Evolutionary conservation across 2,329 filamentous ascomycete genomes (phyloP).

Genomic region (Fusarium sp.): DNA sequence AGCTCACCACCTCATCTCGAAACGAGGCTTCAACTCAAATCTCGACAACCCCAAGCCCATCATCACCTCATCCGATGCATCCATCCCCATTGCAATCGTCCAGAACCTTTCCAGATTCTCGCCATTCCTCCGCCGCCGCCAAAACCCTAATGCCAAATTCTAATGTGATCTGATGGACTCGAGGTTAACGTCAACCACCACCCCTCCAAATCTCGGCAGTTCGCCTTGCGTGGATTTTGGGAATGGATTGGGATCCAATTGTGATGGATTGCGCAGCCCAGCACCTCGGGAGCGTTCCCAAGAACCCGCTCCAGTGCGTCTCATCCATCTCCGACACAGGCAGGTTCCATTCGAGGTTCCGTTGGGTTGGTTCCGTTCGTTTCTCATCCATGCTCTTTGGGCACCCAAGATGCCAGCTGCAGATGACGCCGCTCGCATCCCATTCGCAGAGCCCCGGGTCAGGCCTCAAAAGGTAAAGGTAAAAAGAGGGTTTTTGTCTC

Average conservation of each 20-base stretch:
- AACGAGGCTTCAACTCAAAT: neutral
- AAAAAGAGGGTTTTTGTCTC: neutral
- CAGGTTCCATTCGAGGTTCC: conserved; percentile 4
- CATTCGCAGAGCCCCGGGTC: conserved; percentile 19
- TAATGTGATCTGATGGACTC: neutral
- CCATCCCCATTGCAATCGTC: neutral
- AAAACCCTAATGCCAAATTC: neutral
- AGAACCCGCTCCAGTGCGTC: neutral
- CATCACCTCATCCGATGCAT: neutral
- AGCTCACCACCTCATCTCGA: neutral
- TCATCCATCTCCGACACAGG: neutral
- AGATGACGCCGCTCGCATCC: conserved; percentile 24
- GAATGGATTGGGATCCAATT: neutral
- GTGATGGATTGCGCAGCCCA: neutral
- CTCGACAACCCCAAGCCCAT: neutral
- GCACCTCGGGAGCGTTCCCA: neutral
- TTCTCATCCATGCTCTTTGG: conserved; percentile 19
- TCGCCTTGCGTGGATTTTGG: neutral
- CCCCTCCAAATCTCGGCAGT: conserved; percentile 5
- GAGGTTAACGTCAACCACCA: neutral
- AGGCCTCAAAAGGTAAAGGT: neutral
- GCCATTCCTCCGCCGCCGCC: neutral
- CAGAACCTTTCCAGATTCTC: conserved; percentile 1
- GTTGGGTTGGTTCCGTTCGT: conserved; percentile 29
- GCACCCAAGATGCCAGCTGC: conserved; percentile 26